Percentiles rank a stretch among this genome's conserved stretches.
Conservation (phyloP, 768 basidiomycete species). For the Suillus weaverae region DNA sequence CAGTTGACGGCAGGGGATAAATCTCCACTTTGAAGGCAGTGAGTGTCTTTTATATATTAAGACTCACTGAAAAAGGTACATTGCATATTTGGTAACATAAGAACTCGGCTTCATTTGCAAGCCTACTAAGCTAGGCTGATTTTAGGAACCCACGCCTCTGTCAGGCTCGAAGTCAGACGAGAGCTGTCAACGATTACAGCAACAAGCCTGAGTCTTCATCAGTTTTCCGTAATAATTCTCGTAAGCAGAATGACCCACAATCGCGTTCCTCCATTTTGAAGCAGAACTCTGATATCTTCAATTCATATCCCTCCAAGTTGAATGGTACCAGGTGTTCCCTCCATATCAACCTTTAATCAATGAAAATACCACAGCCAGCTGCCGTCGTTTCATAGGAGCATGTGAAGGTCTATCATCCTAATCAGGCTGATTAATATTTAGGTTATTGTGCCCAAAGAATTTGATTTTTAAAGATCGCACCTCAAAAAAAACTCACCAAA, state of each 20-base stretch:
- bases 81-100: constrained; percentile 25
- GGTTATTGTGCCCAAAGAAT: neutral
- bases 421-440: neutral
- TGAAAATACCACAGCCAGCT: constrained; percentile 21
- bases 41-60: constrained; percentile 28
- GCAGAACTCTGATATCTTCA: constrained; percentile 20
- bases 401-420: neutral
- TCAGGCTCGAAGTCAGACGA: constrained; percentile 31
- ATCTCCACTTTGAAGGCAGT: constrained; percentile 4
- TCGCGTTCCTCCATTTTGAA: constrained; percentile 26
- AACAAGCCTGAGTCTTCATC: constrained; percentile 24
- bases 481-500: neutral
- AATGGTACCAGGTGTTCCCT: neutral
- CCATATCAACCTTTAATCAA: constrained; percentile 26
- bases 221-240: constrained; percentile 25
- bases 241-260: constrained; percentile 28
- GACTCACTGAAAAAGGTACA: constrained; percentile 17
- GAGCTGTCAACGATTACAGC: constrained; percentile 30
- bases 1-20: constrained; percentile 25
- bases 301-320: constrained; percentile 15
- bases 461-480: neutral
- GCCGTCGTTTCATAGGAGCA: neutral
- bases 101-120: constrained; percentile 18
- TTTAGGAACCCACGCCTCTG: constrained; percentile 33
- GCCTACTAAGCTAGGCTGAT: constrained; percentile 20